Conservation (phyloP, 352 stramenopile genomes). For the Plasmopara halstedii region DNA sequence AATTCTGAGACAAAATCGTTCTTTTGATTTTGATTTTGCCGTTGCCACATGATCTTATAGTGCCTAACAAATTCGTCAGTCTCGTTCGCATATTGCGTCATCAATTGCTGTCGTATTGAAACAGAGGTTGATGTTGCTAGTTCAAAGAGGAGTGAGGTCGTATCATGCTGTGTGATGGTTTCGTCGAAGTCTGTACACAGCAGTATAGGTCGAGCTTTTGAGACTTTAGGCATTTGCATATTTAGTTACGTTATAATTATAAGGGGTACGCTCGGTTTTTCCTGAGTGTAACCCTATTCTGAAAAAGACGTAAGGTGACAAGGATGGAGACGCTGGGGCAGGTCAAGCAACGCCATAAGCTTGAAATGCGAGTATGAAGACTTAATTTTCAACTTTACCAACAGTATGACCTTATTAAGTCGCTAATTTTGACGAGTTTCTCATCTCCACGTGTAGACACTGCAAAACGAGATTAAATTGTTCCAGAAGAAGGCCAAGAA, state of each 20-base stretch:
- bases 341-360: slow-evolving; percentile 82
- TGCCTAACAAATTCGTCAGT: slow-evolving; percentile 7
- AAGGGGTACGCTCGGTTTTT: no score
- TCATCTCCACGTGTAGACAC: slow-evolving; percentile 27
- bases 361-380: slow-evolving; percentile 72
- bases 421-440: not conserved
- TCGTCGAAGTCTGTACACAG: slow-evolving; percentile 71
- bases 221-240: not conserved
- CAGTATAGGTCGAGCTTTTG: slow-evolving; percentile 15
- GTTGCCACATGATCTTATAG: slow-evolving; percentile 13
- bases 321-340: slow-evolving; percentile 71
- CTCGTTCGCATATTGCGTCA: slow-evolving; percentile 30
- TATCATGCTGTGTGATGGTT: slow-evolving; percentile 55
- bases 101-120: slow-evolving; percentile 16
- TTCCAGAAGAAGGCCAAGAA: slow-evolving; percentile 86
- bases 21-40: not conserved
- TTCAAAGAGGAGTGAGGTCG: slow-evolving; percentile 47
- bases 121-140: slow-evolving; percentile 7
- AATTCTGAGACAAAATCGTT: slow-evolving; percentile 22
- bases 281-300: not conserved
- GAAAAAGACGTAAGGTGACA: not conserved
- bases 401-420: no score
- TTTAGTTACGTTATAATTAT: no score
- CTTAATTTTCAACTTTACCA: no score
- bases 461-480: slow-evolving; percentile 70